phyloP scores from a whole-genome alignment of 257 asterid genomes.

The Paraleonurus japonicus region DNA sequence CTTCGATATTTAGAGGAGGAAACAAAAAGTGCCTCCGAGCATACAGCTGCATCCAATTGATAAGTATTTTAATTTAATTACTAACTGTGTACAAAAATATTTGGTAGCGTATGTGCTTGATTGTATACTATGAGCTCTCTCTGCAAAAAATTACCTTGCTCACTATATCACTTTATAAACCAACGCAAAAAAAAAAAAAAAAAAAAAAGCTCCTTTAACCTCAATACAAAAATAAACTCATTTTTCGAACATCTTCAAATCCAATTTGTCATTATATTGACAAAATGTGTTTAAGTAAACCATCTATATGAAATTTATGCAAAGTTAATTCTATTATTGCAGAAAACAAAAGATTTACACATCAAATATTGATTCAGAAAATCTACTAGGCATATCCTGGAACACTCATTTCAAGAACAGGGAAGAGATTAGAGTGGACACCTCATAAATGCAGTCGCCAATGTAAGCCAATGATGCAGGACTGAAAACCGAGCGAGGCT shows the following conservation, averaged over 20 bases:
- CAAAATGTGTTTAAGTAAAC: not conserved
- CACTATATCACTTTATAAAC: not conserved
- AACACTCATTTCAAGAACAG: not conserved
- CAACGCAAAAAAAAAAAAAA: too few species aligned
- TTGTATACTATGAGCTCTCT: not conserved
- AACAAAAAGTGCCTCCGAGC: slow-evolving; percentile 92
- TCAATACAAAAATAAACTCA: not conserved
- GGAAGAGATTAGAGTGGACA: slow-evolving; percentile 3
- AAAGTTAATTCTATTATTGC: not conserved
- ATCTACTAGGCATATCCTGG: not conserved
- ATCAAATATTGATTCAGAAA: slow-evolving; percentile 10
- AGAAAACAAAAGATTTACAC: not conserved
- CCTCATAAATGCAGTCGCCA: slow-evolving; percentile 96
- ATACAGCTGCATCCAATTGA: slow-evolving; percentile 64
- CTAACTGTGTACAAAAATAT: not conserved
- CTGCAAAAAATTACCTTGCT: not conserved
- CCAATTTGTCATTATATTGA: not conserved
- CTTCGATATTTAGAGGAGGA: slow-evolving; percentile 83
- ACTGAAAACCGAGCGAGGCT: slow-evolving; percentile 81
- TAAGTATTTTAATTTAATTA: slow-evolving; percentile 1
- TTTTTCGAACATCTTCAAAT: not conserved
- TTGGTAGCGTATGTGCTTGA: not conserved
- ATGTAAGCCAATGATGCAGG: slow-evolving; percentile 89
- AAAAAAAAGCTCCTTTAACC: too few species aligned
- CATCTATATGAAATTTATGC: slow-evolving; percentile 1